phyloP scores from a whole-genome alignment of 1,139 yeast species.

The Suhomyces coccinellae region DNA sequence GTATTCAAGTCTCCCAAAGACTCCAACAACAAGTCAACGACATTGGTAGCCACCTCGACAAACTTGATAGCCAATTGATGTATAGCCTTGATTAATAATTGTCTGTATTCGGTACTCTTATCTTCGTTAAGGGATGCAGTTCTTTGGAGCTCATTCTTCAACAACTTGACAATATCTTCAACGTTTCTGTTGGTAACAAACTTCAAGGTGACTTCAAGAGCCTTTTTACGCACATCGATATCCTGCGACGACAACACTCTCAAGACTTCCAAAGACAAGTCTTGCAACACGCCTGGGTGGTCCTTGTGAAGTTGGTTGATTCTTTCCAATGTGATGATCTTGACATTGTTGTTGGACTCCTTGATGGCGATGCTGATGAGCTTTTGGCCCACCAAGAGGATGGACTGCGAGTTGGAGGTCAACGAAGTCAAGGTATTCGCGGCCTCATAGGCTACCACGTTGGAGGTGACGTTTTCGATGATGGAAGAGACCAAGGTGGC shows the following conservation, averaged over 20 bases:
- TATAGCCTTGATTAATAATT: slow-evolving; percentile 81
- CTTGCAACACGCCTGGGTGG: slow-evolving; percentile 85
- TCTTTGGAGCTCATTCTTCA: slow-evolving; percentile 86
- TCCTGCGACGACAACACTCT: slow-evolving; percentile 86
- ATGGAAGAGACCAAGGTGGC: slow-evolving; percentile 71
- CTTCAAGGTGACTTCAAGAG: slow-evolving; percentile 76
- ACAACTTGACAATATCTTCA: slow-evolving; percentile 86
- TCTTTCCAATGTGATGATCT: slow-evolving; percentile 86
- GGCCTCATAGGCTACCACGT: slow-evolving; percentile 88
- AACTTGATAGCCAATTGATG: slow-evolving; percentile 87
- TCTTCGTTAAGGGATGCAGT: slow-evolving; percentile 71
- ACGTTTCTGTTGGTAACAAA: slow-evolving; percentile 87
- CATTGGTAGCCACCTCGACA: slow-evolving; percentile 88
- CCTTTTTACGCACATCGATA: slow-evolving; percentile 85
- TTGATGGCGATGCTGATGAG: slow-evolving; percentile 86
- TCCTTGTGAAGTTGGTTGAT: slow-evolving; percentile 71
- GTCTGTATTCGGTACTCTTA: slow-evolving; percentile 83
- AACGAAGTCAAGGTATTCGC: slow-evolving; percentile 80
- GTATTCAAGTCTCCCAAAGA: slow-evolving; percentile 83
- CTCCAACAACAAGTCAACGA: slow-evolving; percentile 84
- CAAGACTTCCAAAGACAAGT: slow-evolving; percentile 80
- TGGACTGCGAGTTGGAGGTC: slow-evolving; percentile 65
- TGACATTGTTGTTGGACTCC: slow-evolving; percentile 91
- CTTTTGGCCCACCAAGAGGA: slow-evolving; percentile 76
- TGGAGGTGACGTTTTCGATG: slow-evolving; percentile 59